These are phyloP conservation scores for Lasiodiplodia theobromae DNA, from an alignment of 2,329 filamentous ascomycete species.

Conservation along the genomic window DNA sequence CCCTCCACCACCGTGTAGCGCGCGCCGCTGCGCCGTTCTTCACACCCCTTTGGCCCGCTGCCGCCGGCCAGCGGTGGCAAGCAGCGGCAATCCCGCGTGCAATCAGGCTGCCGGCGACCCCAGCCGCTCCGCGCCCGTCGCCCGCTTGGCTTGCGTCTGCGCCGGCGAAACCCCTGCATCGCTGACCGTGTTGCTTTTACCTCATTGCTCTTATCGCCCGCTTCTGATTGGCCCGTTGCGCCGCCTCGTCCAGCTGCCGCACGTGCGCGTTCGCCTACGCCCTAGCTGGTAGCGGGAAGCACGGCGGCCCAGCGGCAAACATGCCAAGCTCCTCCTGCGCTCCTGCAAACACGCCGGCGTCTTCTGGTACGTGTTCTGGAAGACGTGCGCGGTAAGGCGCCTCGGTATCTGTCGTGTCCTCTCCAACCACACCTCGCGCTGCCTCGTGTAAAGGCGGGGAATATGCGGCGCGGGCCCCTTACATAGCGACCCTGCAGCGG, in stretches of 20 bases:
- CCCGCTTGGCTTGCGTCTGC: conserved; percentile 22
- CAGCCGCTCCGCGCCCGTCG: conserved; percentile 7
- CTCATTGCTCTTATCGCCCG: conserved; percentile 22
- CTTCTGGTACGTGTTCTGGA: conserved; percentile 10
- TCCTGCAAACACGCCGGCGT: conserved; percentile 11
- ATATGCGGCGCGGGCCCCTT: conserved; percentile 10
- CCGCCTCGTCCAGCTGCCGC: not conserved
- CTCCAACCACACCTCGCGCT: not conserved
- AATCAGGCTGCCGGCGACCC: conserved; percentile 13
- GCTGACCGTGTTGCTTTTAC: conserved; percentile 15
- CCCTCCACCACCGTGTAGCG: conserved; percentile 11
- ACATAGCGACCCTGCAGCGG: conserved; percentile 15
- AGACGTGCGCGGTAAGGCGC: not conserved
- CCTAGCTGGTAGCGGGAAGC: not conserved
- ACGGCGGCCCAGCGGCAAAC: conserved; percentile 15
- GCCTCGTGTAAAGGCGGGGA: conserved; percentile 26
- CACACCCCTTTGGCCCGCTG: not conserved
- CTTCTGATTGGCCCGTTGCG: conserved; percentile 5
- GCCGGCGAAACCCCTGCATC: conserved; percentile 19
- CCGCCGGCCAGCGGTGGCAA: conserved; percentile 3
- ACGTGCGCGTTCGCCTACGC: conserved; percentile 19
- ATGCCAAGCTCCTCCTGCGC: conserved; percentile 11
- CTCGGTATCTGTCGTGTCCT: conserved; percentile 3
- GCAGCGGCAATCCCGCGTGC: not conserved
- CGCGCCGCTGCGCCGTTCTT: not conserved